Percentiles rank a stretch among this genome's conserved stretches.
Conservation (phyloP, 352 stramenopile species). For the Globisporangium abappressorium region DNA sequence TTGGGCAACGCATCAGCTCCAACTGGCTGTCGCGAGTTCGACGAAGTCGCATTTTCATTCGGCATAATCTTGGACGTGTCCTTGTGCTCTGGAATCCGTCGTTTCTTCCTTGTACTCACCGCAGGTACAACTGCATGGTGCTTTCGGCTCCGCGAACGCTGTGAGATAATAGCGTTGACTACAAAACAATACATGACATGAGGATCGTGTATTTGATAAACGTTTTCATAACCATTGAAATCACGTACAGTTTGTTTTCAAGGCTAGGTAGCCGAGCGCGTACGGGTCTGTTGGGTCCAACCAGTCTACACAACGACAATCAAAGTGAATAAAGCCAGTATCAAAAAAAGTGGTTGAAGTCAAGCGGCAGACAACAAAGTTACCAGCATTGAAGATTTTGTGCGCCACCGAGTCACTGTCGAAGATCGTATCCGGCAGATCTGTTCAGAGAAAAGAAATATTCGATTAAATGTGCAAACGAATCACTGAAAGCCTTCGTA, state of each 20-base stretch:
- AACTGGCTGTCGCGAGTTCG: background rate
- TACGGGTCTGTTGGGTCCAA: slow-evolving; percentile 48
- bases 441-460: slow-evolving; percentile 24
- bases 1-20: background rate
- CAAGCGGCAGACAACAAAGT: background rate
- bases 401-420: slow-evolving; percentile 49
- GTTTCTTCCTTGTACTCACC: slow-evolving; percentile 9
- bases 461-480: background rate
- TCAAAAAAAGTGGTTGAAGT: background rate
- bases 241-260: slow-evolving; percentile 42
- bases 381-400: slow-evolving; percentile 71
- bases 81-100: background rate
- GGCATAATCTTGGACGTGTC: background rate
- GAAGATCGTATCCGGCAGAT: slow-evolving; percentile 53
- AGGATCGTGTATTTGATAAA: background rate
- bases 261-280: slow-evolving; percentile 41
- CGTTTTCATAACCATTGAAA: background rate
- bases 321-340: background rate
- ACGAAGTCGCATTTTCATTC: background rate
- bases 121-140: background rate
- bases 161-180: slow-evolving; percentile 4
- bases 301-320: slow-evolving; percentile 13
- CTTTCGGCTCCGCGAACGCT: background rate
- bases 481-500: background rate
- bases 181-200: background rate